A percentile compares a stretch with the other conserved stretches of the same genome.
These are phyloP conservation scores for Sporothrix inflata DNA, from an alignment of 2,329 filamentous ascomycete species.

Conservation along the genomic window DNA sequence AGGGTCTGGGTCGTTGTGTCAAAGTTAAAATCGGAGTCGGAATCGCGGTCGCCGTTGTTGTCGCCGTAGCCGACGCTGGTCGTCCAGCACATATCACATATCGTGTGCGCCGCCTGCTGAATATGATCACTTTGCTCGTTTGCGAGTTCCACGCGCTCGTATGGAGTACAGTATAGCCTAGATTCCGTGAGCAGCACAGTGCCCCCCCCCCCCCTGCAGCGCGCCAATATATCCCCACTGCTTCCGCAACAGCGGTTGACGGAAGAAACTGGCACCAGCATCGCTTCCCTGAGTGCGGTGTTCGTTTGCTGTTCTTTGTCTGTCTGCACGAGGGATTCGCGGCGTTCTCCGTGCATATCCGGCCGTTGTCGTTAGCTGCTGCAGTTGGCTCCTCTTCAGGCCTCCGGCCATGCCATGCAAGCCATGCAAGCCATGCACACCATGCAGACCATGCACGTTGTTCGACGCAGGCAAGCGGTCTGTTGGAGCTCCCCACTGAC, in stretches of 20 bases:
- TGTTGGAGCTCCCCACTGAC: background rate
- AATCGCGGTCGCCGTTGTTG: background rate
- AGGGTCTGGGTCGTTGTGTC: background rate
- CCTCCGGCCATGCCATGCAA: background rate
- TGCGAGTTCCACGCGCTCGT: background rate
- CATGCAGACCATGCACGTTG: background rate
- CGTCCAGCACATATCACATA: background rate
- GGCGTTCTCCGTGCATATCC: constrained; percentile 1
- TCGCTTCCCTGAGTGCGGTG: background rate
- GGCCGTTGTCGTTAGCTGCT: too few relatives aligned
- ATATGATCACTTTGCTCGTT: background rate
- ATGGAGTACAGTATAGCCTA: too few relatives aligned
- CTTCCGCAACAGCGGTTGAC: background rate
- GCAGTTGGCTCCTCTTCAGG: background rate
- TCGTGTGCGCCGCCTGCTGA: background rate
- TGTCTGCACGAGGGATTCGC: background rate
- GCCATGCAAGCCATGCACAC: background rate
- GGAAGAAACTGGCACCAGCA: background rate
- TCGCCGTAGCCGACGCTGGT: background rate
- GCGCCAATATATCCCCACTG: background rate
- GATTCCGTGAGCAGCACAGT: background rate
- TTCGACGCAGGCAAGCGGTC: background rate
- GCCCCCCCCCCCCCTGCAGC: background rate
- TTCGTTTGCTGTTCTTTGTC: background rate
- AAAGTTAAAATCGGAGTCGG: background rate